Conservation (phyloP, 306 rosid genomes). For the Lathyrus sativus region DNA sequence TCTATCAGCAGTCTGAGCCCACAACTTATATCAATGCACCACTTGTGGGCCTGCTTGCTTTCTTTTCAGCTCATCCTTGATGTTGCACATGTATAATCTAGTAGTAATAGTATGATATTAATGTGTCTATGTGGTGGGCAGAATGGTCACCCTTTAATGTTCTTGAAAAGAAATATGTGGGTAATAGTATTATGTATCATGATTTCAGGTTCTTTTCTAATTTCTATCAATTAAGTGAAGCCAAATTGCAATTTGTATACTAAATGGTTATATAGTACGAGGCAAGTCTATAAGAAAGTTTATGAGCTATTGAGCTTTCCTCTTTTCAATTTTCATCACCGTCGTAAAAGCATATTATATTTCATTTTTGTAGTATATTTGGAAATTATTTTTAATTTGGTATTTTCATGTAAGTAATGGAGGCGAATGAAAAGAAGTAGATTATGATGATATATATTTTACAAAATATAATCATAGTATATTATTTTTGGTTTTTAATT, state of each 20-base stretch:
- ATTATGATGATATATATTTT: no score
- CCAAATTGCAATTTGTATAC: slow-evolving; percentile 36
- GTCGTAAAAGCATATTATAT: background rate
- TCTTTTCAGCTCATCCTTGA: slow-evolving; percentile 81
- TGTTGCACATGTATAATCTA: slow-evolving; percentile 4
- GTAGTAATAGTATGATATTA: background rate
- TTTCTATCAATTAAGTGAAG: slow-evolving; percentile 30
- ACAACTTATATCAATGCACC: slow-evolving; percentile 89
- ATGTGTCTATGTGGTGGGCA: slow-evolving; percentile 46
- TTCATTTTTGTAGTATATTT: background rate
- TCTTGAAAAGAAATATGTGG: background rate
- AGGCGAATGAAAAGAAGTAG: no score
- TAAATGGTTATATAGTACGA: slow-evolving; percentile 28
- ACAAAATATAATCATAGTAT: no score
- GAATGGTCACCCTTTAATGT: slow-evolving; percentile 50
- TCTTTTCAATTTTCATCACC: background rate
- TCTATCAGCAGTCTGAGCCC: slow-evolving; percentile 90
- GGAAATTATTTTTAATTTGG: no score
- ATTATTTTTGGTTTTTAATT: no score
- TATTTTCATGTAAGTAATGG: no score
- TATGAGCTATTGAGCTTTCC: background rate
- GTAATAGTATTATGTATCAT: slow-evolving; percentile 31
- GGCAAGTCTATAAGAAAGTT: slow-evolving; percentile 25
- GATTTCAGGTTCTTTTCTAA: slow-evolving; percentile 20
- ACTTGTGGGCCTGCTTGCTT: slow-evolving; percentile 83